Base-by-base conservation (phyloP, 2,329 filamentous ascomycete genomes). In the Fusarium subtropicale region DNA sequence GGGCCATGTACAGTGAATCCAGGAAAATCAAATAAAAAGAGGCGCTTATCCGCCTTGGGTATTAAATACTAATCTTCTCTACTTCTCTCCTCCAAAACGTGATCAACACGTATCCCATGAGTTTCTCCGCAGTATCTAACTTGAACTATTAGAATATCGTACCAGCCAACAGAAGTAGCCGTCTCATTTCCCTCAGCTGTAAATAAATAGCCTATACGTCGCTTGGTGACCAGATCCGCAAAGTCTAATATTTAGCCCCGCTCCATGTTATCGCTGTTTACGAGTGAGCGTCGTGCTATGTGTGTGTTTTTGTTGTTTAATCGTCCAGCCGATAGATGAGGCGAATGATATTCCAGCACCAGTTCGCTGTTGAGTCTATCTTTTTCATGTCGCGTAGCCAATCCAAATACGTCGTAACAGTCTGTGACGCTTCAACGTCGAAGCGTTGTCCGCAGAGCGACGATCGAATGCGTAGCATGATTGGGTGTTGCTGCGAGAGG, bases 351-450 rank as follows among this genome's bases (percentile, higher is more conserved):
- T 78, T 79, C 86, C 86, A 88, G 64, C 84, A 84, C 86, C 87
- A 89, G 31, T 79, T 77, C 5, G 87, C 86, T 18, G 86, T 84
- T 1, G 80, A 79, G 72, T 90, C 87, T 28, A 84, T 80, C 54
- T 79, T 82, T 71, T 82, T 85, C 67, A 90, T 79, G 71, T 90
- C 88, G 48, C 82, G 76, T 52, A 90, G 79, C 87, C 88, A 90
- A 60, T 88, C 85, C 50, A 89, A 75, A 75, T 88, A 88, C 50
- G 87, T 71, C 6, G 77, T 75, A 2, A 85, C 81, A 16, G 85
- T 88, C 68, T 84, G 77, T 7, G 78, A 75, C n/a, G 81, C 80
- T 47, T 87, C 83, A 18, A 83, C 74, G 59, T 88, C 86, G 64
- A 89, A 87, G 5, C 73, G 73, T 20, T 79, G 76, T 10, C 82